Percentiles rank a stretch among this genome's conserved stretches.
Evolutionary conservation across 2,329 filamentous ascomycete genomes (phyloP).

Genomic region (Paracoccidioides brasiliensis): DNA sequence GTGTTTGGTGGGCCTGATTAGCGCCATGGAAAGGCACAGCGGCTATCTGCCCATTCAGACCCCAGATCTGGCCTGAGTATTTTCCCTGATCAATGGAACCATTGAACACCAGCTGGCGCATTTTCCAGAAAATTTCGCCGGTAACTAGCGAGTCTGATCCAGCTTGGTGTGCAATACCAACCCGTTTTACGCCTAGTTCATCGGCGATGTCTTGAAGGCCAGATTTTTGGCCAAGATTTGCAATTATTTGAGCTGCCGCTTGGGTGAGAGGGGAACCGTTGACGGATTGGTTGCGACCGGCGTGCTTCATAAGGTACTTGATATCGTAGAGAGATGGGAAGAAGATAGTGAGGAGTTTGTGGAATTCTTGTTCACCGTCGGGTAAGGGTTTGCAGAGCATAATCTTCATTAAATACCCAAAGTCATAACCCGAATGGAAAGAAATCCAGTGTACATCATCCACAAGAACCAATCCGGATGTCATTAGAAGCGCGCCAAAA

Average conservation of each 20-base stretch:
- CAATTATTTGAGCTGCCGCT: constrained; percentile 58
- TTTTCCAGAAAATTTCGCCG: constrained; percentile 87
- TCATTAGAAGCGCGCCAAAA: constrained; percentile 81
- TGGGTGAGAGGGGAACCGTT: constrained; percentile 52
- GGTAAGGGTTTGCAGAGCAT: constrained; percentile 73
- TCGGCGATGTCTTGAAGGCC: constrained; percentile 90
- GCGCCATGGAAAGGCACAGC: constrained; percentile 33
- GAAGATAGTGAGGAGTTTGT: constrained; percentile 76
- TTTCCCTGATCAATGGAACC: constrained; percentile 64
- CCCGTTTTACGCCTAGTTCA: constrained; percentile 75
- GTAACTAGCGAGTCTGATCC: constrained; percentile 90
- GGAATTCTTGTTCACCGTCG: constrained; percentile 80
- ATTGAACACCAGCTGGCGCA: constrained; percentile 77
- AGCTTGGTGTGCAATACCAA: constrained; percentile 80
- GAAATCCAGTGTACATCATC: constrained; percentile 91
- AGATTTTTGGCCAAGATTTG: constrained; percentile 78
- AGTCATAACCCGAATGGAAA: constrained; percentile 96
- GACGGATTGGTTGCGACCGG: constrained; percentile 55
- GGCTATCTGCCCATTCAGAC: constrained; percentile 60
- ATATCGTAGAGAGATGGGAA: constrained; percentile 93
- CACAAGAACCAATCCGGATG: constrained; percentile 77
- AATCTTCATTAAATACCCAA: constrained; percentile 91
- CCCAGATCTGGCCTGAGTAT: constrained; percentile 85
- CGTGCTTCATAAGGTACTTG: constrained; percentile 91
- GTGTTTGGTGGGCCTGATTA: constrained; percentile 35